These are phyloP conservation scores for Trametes coccinea DNA, from an alignment of 768 basidiomycete species.

Conservation along the genomic window DNA sequence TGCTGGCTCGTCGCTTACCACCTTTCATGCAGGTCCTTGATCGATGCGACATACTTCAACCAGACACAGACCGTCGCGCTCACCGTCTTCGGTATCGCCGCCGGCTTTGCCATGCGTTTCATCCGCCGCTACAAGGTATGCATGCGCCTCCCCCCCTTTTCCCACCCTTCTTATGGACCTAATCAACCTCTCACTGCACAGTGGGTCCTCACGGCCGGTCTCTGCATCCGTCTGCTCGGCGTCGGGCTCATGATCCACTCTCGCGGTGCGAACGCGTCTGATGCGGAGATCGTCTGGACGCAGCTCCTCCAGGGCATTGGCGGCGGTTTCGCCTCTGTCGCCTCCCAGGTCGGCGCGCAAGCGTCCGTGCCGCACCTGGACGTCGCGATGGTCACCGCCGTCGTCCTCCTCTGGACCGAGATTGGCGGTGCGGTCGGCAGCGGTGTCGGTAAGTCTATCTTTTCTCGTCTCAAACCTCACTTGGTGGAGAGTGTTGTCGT, in stretches of 20 bases:
- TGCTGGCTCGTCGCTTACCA: too few species aligned
- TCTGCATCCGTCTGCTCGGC: conserved; percentile 33
- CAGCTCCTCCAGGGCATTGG: conserved; percentile 54
- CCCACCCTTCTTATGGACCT: background rate
- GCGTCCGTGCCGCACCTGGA: conserved; percentile 47
- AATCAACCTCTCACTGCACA: background rate
- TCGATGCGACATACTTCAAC: conserved; percentile 38
- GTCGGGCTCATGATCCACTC: conserved; percentile 34
- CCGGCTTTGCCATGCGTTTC: conserved; percentile 45
- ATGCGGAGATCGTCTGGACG: conserved; percentile 42
- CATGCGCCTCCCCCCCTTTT: background rate
- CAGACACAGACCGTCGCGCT: conserved; percentile 43
- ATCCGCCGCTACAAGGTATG: conserved; percentile 45
- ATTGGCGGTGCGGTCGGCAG: conserved; percentile 47
- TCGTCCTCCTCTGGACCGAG: conserved; percentile 51
- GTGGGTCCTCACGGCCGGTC: conserved; percentile 41
- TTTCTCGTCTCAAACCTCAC: conserved; percentile 40
- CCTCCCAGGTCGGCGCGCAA: conserved; percentile 47
- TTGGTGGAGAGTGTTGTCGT: conserved; percentile 37
- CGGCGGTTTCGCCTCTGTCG: conserved; percentile 49
- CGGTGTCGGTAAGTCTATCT: conserved; percentile 34
- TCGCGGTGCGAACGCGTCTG: conserved; percentile 25
- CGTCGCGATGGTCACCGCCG: conserved; percentile 44
- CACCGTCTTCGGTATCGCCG: conserved; percentile 49
- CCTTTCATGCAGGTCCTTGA: conserved; percentile 28